Base-by-base conservation (phyloP, 176 grass and related monocot genomes). In the Alopecurus myosuroides region DNA sequence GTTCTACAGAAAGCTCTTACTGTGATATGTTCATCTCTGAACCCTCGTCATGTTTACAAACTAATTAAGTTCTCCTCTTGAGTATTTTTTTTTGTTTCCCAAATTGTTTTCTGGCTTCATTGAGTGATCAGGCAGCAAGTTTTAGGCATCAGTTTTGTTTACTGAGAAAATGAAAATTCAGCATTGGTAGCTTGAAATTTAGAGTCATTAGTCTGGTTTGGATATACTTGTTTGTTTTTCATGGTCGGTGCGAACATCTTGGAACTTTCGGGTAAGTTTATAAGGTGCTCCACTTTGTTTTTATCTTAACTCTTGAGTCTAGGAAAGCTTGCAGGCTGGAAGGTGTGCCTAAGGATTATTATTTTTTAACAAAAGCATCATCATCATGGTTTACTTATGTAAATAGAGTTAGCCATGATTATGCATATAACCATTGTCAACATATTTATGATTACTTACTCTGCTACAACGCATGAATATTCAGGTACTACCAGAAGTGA, bases 401-500 rank as follows among this genome's bases (percentile, higher is more conserved):
- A 23, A 39, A 30, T 4, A 23, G 7, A 6, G 19, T 9, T 37
- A 53, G 13, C 12, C 5, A 2, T 10, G 30, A 73, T 66, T 55
- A 56, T 52, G 74, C 2, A 78, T 46, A 26, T 34, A 12, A 65
- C 13, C 12, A 26, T 36, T 48, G 15, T 28, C 12, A 13, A 75
- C 35, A 52, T 5, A 13, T 35, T 85, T 56, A 30, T 61, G 29
- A 25, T 28, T 50, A 49, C 70, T 81, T 62, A 70, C 5, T 57
- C 14, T 23, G 18, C 30, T 22, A 60, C 77, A 31, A n/a, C 62
- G 7, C 39, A 33, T 81, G 55, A 77, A 62, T 68, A 28, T 90
- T 52, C 78, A 90, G 88, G 62, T 72, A 33, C 25, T 23, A 30
- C 3, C 23, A 12, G 34, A 71, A 77, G 88, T 20, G 51, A 77